Conservation (phyloP, 129 eudicot species). For the Centella asiatica region DNA sequence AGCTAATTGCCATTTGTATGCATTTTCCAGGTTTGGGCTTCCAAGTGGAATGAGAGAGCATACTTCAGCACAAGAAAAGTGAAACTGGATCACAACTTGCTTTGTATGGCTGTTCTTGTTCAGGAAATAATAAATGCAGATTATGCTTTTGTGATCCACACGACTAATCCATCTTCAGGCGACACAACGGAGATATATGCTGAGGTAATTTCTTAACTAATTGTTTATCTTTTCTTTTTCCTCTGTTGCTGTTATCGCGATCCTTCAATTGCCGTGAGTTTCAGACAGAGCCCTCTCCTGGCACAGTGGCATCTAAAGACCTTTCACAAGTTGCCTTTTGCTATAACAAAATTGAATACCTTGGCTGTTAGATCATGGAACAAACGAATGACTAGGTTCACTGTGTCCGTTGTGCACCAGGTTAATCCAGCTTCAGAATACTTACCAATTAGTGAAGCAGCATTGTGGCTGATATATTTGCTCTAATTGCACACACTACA, state of each 20-base stretch:
- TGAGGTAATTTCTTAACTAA: slow-evolving; percentile 48
- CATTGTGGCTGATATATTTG: too few relatives aligned
- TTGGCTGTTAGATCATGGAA: too few relatives aligned
- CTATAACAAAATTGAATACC: too few relatives aligned
- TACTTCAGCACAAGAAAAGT: slow-evolving; percentile 90
- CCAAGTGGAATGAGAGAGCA: slow-evolving; percentile 99
- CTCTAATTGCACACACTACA: too few relatives aligned
- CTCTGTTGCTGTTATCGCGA: not conserved
- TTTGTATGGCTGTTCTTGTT: slow-evolving; percentile 97
- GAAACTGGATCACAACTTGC: slow-evolving; percentile 79
- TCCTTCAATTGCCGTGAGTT: not conserved
- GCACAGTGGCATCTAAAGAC: too few relatives aligned
- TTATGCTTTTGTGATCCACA: slow-evolving; percentile 96
- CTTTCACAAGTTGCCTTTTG: too few relatives aligned
- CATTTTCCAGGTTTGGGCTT: slow-evolving; percentile 81
- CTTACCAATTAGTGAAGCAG: too few relatives aligned
- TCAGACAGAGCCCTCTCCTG: not conserved
- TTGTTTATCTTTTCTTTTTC: slow-evolving; percentile 1
- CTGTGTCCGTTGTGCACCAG: too few relatives aligned
- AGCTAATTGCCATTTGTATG: slow-evolving; percentile 9
- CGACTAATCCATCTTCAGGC: slow-evolving; percentile 96
- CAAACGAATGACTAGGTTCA: too few relatives aligned
- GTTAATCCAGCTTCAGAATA: too few relatives aligned
- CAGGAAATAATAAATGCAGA: slow-evolving; percentile 95
- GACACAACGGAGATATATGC: slow-evolving; percentile 89